These are phyloP conservation scores for Penicillium nucicola DNA, from an alignment of 495 filamentous ascomycete species.

Conservation along the genomic window DNA sequence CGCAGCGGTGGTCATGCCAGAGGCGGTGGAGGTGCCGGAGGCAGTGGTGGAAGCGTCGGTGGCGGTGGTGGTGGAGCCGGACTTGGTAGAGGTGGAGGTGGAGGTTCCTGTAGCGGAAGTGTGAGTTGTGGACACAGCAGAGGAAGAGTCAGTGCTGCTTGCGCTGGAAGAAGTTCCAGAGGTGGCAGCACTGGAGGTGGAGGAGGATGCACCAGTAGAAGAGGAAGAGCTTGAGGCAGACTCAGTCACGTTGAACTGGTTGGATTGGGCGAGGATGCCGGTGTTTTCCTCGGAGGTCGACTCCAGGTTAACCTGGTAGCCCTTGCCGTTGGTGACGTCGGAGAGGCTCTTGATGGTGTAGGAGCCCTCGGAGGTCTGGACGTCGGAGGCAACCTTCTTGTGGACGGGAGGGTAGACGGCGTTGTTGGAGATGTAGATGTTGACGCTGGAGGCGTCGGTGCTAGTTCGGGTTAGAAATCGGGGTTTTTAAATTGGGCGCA, in stretches of 20 bases:
- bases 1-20: constrained; percentile 8
- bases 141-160: background rate
- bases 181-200: background rate
- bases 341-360: constrained; percentile 27
- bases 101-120: constrained; percentile 3
- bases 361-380: constrained; percentile 34
- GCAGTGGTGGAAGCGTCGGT: constrained; percentile 6
- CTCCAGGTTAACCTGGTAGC: constrained; percentile 41
- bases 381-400: constrained; percentile 39
- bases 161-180: background rate
- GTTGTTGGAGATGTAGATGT: constrained; percentile 41
- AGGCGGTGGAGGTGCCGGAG: constrained; percentile 1
- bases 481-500: too few relatives aligned
- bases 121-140: constrained; percentile 5
- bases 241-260: constrained; percentile 35
- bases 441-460: constrained; percentile 32
- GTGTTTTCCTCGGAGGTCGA: constrained; percentile 27
- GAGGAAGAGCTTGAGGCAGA: constrained; percentile 14
- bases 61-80: constrained; percentile 8
- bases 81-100: background rate
- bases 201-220: constrained; percentile 7
- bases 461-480: constrained; percentile 12
- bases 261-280: constrained; percentile 41
- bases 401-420: constrained; percentile 37
- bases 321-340: constrained; percentile 22